Conservation (phyloP, 1,139 yeast species). For the Pichia sp. region DNA sequence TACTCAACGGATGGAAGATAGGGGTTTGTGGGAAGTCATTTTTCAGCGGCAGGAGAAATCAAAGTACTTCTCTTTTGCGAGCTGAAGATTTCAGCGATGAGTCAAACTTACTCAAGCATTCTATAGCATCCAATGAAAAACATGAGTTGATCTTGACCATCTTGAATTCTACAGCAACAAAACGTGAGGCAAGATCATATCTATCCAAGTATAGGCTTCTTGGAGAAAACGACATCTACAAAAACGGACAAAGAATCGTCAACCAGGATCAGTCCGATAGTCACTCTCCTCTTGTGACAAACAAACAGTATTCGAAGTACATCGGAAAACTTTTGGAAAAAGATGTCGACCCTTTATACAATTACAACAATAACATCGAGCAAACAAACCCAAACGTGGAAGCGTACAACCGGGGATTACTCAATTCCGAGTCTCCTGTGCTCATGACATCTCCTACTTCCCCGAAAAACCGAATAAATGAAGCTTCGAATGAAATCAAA, state of each 20-base stretch:
- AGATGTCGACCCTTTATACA: constrained; percentile 2
- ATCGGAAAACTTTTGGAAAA: constrained; percentile 9
- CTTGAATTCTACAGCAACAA: constrained; percentile 69
- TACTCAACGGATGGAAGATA: neutral
- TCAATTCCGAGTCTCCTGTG: neutral
- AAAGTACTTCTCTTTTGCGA: neutral
- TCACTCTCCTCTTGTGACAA: constrained; percentile 1
- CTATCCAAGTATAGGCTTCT: constrained; percentile 49
- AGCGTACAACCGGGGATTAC: neutral
- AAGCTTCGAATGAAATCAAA: constrained; percentile 31
- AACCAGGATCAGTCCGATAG: constrained; percentile 2
- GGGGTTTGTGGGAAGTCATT: neutral
- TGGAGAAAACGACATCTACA: constrained; percentile 34
- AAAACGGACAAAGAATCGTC: constrained; percentile 17
- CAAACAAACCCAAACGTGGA: neutral
- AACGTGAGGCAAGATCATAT: constrained; percentile 67
- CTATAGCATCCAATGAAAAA: constrained; percentile 27
- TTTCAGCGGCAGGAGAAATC: neutral
- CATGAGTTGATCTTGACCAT: constrained; percentile 61
- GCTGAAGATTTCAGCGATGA: constrained; percentile 8
- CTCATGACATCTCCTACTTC: neutral
- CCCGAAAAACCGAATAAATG: neutral
- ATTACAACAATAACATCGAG: neutral
- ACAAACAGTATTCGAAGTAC: constrained; percentile 12
- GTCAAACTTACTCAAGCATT: constrained; percentile 13